phyloP scores from a whole-genome alignment of 1,139 yeast genomes.

The Geotrichum restrictum region DNA sequence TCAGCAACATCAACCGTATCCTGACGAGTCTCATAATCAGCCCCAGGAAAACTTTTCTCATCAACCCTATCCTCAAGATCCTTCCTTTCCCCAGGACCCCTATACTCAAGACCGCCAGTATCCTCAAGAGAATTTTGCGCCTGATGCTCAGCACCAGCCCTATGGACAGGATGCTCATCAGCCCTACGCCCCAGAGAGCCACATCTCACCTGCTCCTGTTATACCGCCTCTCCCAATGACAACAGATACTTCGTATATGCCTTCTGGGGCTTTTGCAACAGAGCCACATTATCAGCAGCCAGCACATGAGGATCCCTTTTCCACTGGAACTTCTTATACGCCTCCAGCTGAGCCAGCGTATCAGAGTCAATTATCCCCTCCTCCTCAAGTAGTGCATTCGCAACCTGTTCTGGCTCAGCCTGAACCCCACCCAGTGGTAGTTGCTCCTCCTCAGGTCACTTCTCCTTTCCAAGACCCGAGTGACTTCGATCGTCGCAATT shows the following conservation, averaged over 20 bases:
- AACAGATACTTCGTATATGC: too few species aligned
- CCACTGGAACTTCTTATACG: not conserved
- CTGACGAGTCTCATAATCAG: not conserved
- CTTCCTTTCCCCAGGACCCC: too few species aligned
- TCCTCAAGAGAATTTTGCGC: too few species aligned
- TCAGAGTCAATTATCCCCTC: not conserved
- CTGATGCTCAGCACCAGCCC: too few species aligned
- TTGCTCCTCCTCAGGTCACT: constrained; percentile 1
- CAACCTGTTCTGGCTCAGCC: constrained; percentile 10
- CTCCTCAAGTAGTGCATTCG: not conserved
- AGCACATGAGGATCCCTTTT: not conserved
- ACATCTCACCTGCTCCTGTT: too few species aligned
- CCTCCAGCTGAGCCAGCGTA: not conserved
- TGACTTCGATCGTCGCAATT: not conserved
- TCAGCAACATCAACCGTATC: not conserved
- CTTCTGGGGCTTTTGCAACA: too few species aligned
- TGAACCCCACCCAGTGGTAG: constrained; percentile 4
- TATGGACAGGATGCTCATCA: too few species aligned
- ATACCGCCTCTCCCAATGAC: too few species aligned
- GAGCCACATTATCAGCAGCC: not conserved
- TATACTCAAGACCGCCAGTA: too few species aligned
- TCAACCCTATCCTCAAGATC: too few species aligned
- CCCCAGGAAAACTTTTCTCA: not conserved
- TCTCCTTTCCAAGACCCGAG: constrained; percentile 2
- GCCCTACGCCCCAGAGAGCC: too few species aligned